Base-by-base conservation (phyloP, 345 rosid species). In the Reutealis trisperma region DNA sequence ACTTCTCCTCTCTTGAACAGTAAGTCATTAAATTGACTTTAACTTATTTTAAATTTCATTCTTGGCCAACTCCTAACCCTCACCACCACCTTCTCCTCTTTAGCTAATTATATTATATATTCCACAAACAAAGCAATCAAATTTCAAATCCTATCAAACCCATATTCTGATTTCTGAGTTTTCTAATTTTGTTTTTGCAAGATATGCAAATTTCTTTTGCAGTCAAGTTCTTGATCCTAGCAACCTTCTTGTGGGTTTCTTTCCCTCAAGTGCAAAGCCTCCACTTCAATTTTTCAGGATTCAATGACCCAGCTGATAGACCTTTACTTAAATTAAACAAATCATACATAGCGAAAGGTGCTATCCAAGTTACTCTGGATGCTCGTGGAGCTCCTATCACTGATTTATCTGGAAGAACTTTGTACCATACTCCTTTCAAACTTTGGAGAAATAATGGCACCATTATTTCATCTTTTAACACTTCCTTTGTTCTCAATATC, bases 341-440 rank as follows among this genome's bases (percentile, higher is more conserved):
- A 44, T 0, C 6, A 0, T 45, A 72, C 51, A 84, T 93, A 21
- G 32, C 27, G 30, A 37, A 2, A 0, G 59, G 7, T 4, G 88
- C 96, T 21, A 83, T 92, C 81, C 94, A 92, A 83, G 94, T 94
- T 61, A 89, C 95, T 10, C 83, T 76, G 1, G 97, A 92, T 67
- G 59, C 16, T 60, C 37, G 0, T 1, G 89, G 82, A 49, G 78
- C 10, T 3, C 0, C 84, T 0, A 78, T 86, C 0, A 21, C 5
- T 1, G 77, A 90, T 75, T 8, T 0, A 3, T 76, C 87, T 0
- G 95, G 97, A 21, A 74, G 94, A 10, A 79, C 74, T 0, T 66
- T 88, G 51, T 87, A 85, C 88, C 13, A 10, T 1, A 2, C 41
- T 21, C 83, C 55, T 15, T 86, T 90, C 85, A 84, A 68, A 70